phyloP scores from a whole-genome alignment of 2,329 filamentous ascomycete species.

The Aspergillaceae sp. region DNA sequence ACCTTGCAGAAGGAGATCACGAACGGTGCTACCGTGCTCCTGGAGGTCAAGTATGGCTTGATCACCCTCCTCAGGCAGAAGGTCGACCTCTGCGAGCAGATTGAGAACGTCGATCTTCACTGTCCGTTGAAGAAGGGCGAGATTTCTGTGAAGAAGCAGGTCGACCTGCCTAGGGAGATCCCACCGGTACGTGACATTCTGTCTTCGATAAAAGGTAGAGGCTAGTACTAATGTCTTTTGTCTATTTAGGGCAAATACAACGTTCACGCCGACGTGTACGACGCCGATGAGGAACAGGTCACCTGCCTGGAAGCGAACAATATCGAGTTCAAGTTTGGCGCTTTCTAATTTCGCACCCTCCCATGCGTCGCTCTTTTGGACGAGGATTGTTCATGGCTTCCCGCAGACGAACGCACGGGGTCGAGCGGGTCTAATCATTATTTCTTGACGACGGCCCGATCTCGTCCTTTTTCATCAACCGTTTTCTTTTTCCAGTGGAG shows the following conservation, averaged over 20 bases:
- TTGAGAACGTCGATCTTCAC: slow-evolving; percentile 75
- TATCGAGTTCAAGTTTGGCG: slow-evolving; percentile 22
- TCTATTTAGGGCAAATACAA: slow-evolving; percentile 69
- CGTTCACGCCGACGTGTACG: slow-evolving; percentile 78
- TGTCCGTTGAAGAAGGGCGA: slow-evolving; percentile 80
- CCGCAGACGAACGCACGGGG: too few species aligned
- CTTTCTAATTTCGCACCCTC: background rate
- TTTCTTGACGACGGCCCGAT: background rate
- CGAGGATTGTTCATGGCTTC: background rate
- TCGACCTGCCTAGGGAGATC: slow-evolving; percentile 77
- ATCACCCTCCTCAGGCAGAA: slow-evolving; percentile 78
- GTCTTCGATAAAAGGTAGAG: too few species aligned
- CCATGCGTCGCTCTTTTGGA: background rate
- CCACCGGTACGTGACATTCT: slow-evolving; percentile 60
- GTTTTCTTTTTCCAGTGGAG: slow-evolving; percentile 1
- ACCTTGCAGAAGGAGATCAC: slow-evolving; percentile 64
- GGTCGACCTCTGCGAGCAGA: slow-evolving; percentile 80
- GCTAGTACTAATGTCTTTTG: too few species aligned
- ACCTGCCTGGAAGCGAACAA: slow-evolving; percentile 70
- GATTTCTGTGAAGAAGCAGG: slow-evolving; percentile 65
- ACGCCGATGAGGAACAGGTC: slow-evolving; percentile 61
- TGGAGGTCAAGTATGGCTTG: slow-evolving; percentile 88
- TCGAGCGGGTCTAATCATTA: background rate
- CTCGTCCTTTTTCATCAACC: slow-evolving; percentile 4
- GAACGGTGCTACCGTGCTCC: slow-evolving; percentile 68